Evolutionary conservation across 805 yeast genomes (phyloP).

Genomic region (Candida ficus): DNA sequence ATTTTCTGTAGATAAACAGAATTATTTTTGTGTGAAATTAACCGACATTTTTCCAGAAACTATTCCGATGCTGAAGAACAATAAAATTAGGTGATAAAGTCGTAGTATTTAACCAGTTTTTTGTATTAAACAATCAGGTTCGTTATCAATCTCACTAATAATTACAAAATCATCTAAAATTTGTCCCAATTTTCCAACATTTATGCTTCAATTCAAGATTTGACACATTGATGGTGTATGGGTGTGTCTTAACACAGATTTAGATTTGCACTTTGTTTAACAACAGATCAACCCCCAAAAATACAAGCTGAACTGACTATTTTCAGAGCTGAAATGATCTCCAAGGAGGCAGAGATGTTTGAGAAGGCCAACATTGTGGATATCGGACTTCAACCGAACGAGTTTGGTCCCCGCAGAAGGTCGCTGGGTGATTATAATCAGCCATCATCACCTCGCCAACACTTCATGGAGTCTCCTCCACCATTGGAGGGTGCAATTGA

Average conservation of each 20-base stretch:
- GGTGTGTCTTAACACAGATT: neutral
- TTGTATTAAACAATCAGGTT: too few relatives aligned
- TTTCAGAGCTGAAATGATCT: constrained; percentile 11
- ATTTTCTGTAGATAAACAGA: too few relatives aligned
- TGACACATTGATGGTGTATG: too few relatives aligned
- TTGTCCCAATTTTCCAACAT: too few relatives aligned
- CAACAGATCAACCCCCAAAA: neutral
- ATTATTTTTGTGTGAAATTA: neutral
- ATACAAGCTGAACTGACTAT: neutral
- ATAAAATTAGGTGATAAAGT: too few relatives aligned
- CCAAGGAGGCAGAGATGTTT: constrained; percentile 27
- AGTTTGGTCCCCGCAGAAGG: constrained; percentile 11
- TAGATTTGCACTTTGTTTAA: too few relatives aligned
- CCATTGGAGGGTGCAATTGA: constrained; percentile 11
- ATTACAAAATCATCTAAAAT: too few relatives aligned
- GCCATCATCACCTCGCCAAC: neutral
- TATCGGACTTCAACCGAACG: constrained; percentile 25
- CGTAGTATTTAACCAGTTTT: too few relatives aligned
- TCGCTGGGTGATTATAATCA: neutral
- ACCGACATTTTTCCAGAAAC: neutral
- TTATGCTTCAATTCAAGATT: too few relatives aligned
- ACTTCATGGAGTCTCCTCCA: neutral
- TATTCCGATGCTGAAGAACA: too few relatives aligned
- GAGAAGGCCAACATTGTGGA: constrained; percentile 30
- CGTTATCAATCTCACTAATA: too few relatives aligned